Percentiles rank a stretch among this genome's conserved stretches.
Conservation (phyloP, 345 rosid genomes). For the Euclidium syriacum region DNA sequence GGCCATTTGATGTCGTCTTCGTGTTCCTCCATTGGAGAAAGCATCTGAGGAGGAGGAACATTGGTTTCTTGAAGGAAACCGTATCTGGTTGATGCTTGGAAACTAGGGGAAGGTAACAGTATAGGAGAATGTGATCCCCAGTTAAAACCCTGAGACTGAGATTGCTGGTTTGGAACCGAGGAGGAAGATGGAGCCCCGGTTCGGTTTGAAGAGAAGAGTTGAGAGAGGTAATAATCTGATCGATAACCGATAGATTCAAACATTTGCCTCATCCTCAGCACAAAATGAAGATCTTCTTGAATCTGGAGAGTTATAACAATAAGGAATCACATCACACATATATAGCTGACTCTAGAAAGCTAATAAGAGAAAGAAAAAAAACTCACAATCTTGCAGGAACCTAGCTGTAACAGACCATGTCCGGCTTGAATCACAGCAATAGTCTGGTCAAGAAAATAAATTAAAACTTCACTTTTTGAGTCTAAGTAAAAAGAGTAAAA, state of each 20-base stretch:
- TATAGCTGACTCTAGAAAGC: neutral
- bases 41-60: conserved; percentile 67
- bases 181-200: conserved; percentile 45
- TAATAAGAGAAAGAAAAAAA: neutral
- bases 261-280: conserved; percentile 89
- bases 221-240: conserved; percentile 90
- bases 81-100: conserved; percentile 38
- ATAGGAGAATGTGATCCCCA: conserved; percentile 69
- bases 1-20: conserved; percentile 94
- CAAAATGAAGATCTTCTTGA: conserved; percentile 97
- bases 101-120: conserved; percentile 57
- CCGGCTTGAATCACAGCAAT: conserved; percentile 99
- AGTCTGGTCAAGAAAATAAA: conserved; percentile 45
- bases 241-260: conserved; percentile 93
- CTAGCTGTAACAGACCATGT: conserved; percentile 89
- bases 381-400: conserved; percentile 96
- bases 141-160: conserved; percentile 53
- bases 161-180: conserved; percentile 43
- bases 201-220: conserved; percentile 72
- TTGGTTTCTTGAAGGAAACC: conserved; percentile 60
- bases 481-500: too few species aligned
- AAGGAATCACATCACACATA: conserved; percentile 50
- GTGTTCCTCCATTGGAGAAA: conserved; percentile 66
- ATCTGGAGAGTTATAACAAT: conserved; percentile 42
- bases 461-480: too few species aligned